phyloP scores from a whole-genome alignment of 2,329 filamentous ascomycete species.

The Clarireedia paspali region DNA sequence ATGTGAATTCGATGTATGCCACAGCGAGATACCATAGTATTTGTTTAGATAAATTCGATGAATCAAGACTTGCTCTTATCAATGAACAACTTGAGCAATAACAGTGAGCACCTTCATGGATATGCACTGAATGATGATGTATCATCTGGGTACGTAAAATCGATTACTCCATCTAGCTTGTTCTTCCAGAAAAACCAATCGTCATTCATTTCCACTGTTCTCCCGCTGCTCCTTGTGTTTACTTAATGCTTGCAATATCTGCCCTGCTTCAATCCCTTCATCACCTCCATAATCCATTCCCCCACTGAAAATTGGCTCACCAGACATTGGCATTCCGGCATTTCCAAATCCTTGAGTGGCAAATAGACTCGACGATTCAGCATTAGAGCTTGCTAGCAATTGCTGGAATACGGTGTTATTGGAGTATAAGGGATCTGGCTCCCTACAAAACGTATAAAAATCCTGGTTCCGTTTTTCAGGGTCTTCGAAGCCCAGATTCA shows the following conservation, averaged over 20 bases:
- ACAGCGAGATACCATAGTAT: too few species aligned
- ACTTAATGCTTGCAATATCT: slow-evolving; percentile 28
- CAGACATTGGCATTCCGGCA: slow-evolving; percentile 6
- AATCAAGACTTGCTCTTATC: too few species aligned
- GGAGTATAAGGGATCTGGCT: slow-evolving; percentile 26
- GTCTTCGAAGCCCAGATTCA: slow-evolving; percentile 31
- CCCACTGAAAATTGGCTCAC: slow-evolving; percentile 2
- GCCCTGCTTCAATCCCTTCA: slow-evolving; percentile 27
- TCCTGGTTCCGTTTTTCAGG: slow-evolving; percentile 29
- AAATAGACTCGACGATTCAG: slow-evolving; percentile 19
- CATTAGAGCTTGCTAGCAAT: slow-evolving; percentile 24
- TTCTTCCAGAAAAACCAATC: background rate
- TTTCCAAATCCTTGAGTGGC: slow-evolving; percentile 15
- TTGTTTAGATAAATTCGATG: too few species aligned
- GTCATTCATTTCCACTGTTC: slow-evolving; percentile 1
- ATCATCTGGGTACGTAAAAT: too few species aligned
- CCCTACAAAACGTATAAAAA: slow-evolving; percentile 28
- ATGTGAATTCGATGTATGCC: too few species aligned
- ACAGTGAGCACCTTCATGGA: too few species aligned
- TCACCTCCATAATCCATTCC: slow-evolving; percentile 17
- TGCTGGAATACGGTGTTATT: slow-evolving; percentile 27
- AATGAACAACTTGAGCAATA: too few species aligned
- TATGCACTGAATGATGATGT: too few species aligned
- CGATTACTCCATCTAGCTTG: background rate
- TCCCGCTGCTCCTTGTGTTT: slow-evolving; percentile 20